Evolutionary conservation across 2,329 filamentous ascomycete genomes (phyloP), one percentile per base, ranked within the genome.

Genomic region (Ascomycota sp.): DNA sequence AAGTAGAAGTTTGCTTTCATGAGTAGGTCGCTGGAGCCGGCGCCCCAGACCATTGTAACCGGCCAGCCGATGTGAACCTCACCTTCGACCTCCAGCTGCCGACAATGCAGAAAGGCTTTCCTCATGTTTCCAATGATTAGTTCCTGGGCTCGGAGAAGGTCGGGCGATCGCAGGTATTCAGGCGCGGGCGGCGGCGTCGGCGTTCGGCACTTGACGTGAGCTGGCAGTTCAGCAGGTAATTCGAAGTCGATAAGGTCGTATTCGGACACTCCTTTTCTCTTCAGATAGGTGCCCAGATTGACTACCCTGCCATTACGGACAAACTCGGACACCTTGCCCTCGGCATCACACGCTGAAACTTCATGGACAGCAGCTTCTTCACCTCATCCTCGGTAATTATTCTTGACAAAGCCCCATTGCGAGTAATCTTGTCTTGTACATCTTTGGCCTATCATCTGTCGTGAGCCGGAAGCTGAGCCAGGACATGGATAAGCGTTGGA

Each of bases 371-470:
- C 29, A 65, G 46, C 12, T 55, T 50, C 40, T 62, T 61, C 7
- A 64, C 59, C 33, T 64, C 61, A 19, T 62, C 59, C 33, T 64
- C 61, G 25, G 59, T 64, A 35, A n/a, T 64, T 64, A 34, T 65
- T 64, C 46, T 65, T 65, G 25, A 59, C 60, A 35, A 65, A 65
- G 0, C 60, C 60, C 61, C 61, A 65, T 35, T 63, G 59, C 10
- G 61, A 61, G 38, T n/a, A 64, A 64, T 17, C 61, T 50, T n/a
- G 60, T 63, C 40, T 65, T 65, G 43, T 65, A 65, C 61, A 65
- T 65, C 37, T 63, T 62, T 12, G 61, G 58, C 12, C 61, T 64
- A 29, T 20, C 26, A 36, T 44, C n/a, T n/a, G 29, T 47, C 41
- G n/a, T 30, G 21, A 25, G 4, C 12, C 11, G 13, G 25, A 20